phyloP scores from a whole-genome alignment of 768 basidiomycete species.

The Pleurotus ostreatus region DNA sequence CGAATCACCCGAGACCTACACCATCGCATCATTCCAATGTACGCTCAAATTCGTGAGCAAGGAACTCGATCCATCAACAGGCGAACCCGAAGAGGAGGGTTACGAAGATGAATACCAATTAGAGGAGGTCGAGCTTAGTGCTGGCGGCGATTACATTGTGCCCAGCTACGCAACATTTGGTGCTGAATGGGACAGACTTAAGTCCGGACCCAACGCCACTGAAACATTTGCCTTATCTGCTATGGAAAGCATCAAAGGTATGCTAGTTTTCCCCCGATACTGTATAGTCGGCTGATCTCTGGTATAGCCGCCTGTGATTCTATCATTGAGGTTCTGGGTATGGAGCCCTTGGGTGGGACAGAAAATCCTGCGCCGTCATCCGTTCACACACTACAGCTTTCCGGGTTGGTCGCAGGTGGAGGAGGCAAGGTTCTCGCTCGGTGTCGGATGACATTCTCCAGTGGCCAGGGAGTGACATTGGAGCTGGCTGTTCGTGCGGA shows the following conservation, averaged over 20 bases:
- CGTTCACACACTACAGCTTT: conserved; percentile 91
- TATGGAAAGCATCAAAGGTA: conserved; percentile 93
- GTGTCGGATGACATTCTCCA: conserved; percentile 92
- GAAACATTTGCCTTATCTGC: conserved; percentile 93
- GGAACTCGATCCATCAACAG: conserved; percentile 93
- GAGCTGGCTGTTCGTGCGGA: conserved; percentile 92
- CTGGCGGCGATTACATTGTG: conserved; percentile 90
- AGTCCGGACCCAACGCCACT: conserved; percentile 69
- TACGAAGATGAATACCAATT: conserved; percentile 98
- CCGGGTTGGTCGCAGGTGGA: conserved; percentile 86
- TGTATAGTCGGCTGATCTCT: conserved; percentile 14
- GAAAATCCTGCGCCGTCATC: conserved; percentile 78
- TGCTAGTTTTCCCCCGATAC: conserved; percentile 21
- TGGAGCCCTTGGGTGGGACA: conserved; percentile 94
- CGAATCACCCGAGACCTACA: conserved; percentile 70
- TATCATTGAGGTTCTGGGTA: conserved; percentile 91
- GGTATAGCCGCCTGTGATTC: conserved; percentile 89
- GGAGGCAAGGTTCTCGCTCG: conserved; percentile 95
- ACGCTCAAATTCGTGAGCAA: conserved; percentile 94
- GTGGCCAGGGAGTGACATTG: conserved; percentile 87
- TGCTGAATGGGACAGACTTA: conserved; percentile 93
- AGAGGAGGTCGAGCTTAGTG: conserved; percentile 92
- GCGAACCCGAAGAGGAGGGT: conserved; percentile 96
- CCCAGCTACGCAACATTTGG: conserved; percentile 93
- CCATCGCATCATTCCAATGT: conserved; percentile 82